These are phyloP conservation scores for Clathrus columnatus DNA, from an alignment of 768 basidiomycete genomes.

Conservation along the genomic window DNA sequence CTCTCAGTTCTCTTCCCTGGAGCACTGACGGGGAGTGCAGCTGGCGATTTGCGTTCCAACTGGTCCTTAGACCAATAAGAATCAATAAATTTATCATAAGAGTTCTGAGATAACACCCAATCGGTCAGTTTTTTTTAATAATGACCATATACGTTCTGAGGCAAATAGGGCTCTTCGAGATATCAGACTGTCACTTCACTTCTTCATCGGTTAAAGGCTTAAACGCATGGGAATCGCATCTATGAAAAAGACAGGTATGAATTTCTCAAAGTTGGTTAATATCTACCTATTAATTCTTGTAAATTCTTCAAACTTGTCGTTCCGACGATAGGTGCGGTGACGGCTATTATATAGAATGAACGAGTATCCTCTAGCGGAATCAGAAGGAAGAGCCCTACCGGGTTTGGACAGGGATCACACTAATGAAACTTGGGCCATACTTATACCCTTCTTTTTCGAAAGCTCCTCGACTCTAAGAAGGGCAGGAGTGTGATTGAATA, in stretches of 20 bases:
- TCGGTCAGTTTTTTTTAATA: not conserved
- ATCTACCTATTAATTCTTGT: conserved; percentile 31
- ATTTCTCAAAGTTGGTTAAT: not conserved
- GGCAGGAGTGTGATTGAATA: conserved; percentile 1
- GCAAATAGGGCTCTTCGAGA: not conserved
- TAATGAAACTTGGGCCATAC: conserved; percentile 27
- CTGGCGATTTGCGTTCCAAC: too few relatives aligned
- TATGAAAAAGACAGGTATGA: not conserved
- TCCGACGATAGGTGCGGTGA: conserved; percentile 39
- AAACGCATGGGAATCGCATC: not conserved
- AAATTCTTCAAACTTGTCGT: conserved; percentile 33
- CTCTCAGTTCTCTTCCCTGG: too few relatives aligned
- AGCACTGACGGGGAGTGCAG: too few relatives aligned
- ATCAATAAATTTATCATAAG: too few relatives aligned
- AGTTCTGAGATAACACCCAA: too few relatives aligned
- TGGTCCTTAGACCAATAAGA: too few relatives aligned
- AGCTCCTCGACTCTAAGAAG: conserved; percentile 43
- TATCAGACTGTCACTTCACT: too few relatives aligned
- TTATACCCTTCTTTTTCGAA: conserved; percentile 32
- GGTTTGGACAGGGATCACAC: conserved; percentile 23
- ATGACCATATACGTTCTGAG: not conserved
- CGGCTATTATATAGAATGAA: conserved; percentile 13
- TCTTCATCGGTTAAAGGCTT: not conserved
- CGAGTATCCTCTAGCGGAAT: not conserved
- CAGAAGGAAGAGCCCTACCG: not conserved